Conservation (phyloP, 768 basidiomycete genomes). For the Melanogaster broomeanus region DNA sequence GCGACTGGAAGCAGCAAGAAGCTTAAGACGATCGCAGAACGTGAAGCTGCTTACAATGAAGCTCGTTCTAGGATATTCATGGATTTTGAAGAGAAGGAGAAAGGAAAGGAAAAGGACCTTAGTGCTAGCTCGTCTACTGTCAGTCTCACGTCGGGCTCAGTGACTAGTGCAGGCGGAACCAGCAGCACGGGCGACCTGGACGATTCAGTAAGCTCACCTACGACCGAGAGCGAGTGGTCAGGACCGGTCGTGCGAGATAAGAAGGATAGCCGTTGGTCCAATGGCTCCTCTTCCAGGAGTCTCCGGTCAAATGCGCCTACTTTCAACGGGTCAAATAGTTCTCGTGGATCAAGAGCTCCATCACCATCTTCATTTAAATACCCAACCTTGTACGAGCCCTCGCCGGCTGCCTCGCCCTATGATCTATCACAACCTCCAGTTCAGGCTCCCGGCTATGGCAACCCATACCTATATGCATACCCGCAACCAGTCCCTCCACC, state of each 20-base stretch:
- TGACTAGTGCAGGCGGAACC: slow-evolving; percentile 52
- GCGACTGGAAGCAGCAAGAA: slow-evolving; percentile 64
- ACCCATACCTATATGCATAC: slow-evolving; percentile 40
- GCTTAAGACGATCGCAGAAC: slow-evolving; percentile 78
- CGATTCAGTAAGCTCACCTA: slow-evolving; percentile 68
- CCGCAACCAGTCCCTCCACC: slow-evolving; percentile 40
- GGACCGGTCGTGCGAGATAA: slow-evolving; percentile 56
- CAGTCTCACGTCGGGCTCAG: slow-evolving; percentile 70
- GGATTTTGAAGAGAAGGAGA: slow-evolving; percentile 71
- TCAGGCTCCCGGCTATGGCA: slow-evolving; percentile 30
- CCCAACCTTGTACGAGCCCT: slow-evolving; percentile 70
- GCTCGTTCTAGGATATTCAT: slow-evolving; percentile 87
- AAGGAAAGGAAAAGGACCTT: slow-evolving; percentile 69
- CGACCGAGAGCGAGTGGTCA: slow-evolving; percentile 85
- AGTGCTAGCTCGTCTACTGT: slow-evolving; percentile 77
- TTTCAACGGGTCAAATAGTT: slow-evolving; percentile 59
- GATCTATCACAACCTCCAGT: slow-evolving; percentile 33
- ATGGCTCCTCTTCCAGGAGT: slow-evolving; percentile 62
- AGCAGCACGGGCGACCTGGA: slow-evolving; percentile 69
- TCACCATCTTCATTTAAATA: slow-evolving; percentile 75
- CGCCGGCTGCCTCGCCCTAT: slow-evolving; percentile 29
- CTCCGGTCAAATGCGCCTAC: slow-evolving; percentile 52
- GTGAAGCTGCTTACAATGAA: slow-evolving; percentile 88
- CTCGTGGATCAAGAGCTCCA: slow-evolving; percentile 71
- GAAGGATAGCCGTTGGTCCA: slow-evolving; percentile 53